Base-by-base conservation (phyloP, 108 stramenopile genomes). In the Nannochloropsis oceanica region DNA sequence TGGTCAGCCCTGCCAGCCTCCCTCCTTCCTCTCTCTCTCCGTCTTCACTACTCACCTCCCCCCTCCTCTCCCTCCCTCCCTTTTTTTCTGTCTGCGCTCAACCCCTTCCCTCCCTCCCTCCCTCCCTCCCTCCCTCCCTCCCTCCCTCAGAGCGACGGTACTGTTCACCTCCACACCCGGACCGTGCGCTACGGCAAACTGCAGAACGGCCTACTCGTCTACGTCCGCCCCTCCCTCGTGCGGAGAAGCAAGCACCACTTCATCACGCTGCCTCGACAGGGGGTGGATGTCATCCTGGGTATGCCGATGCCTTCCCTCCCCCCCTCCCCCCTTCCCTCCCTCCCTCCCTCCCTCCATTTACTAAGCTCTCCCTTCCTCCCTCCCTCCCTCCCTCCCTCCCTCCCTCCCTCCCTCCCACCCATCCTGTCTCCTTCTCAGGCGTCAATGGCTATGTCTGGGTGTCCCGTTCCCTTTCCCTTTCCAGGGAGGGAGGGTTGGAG, bases 171-270 rank as follows among this genome's bases (percentile, higher is more conserved):
- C 79, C 98, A 99, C 92, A 96, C 97, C 11, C 92, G 96, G 59
- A 93, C 92, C 80, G 89, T 94, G 81, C 91, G 95, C 43, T 99
- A 96, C 83, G 96, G 97, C 13, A 97, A 96, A 89, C 92, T 98
- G 46, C 93, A 95, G 81, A 97, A 97, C 91, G 98, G 98, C 46
- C 91, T 91, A 44, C 88, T 96, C 59, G 90, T 93, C 11, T 87
- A 86, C 8, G 95, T 97, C 27, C 85, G 81, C 13, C 81, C 81
- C 13, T 82, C 84, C 11, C 85, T 87, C n/a, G 83, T 87, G 43
- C 42, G 83, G n/a, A 20, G 87, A 8, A 82, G 85, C n/a, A 86
- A 85, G 81, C 87, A 87, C 25, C 87, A 87, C 83, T 85, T 83
- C 25, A 84, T 86, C 8, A 82, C 85, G 12, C 85, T 87, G 44